phyloP scores from a whole-genome alignment of 208 protist genomes.

The Acanthamoeba lenticulata region DNA sequence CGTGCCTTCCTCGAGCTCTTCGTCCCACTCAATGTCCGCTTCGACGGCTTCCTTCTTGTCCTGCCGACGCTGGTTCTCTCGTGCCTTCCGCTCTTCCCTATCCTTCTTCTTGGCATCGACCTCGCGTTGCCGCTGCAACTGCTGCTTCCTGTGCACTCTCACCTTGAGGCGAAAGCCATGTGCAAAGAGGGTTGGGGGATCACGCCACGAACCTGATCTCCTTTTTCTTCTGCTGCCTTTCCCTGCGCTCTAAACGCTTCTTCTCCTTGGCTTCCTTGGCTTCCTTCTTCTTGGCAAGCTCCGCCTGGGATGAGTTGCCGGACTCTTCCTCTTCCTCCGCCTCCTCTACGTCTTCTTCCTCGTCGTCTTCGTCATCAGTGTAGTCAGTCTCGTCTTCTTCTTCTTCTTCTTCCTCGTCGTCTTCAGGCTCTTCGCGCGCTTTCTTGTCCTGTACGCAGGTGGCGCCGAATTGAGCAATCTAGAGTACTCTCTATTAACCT shows the following conservation, averaged over 20 bases:
- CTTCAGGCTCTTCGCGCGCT: background rate
- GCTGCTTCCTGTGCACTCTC: background rate
- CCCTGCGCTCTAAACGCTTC: background rate
- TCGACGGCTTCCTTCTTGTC: background rate
- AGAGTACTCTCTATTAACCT: too few species aligned
- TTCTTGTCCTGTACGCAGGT: background rate
- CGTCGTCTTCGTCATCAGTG: background rate
- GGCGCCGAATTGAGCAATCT: background rate
- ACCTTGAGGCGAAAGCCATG: too few species aligned
- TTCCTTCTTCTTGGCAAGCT: background rate
- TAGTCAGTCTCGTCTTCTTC: background rate
- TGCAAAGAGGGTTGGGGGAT: too few species aligned
- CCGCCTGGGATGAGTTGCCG: background rate
- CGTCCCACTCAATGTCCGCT: background rate
- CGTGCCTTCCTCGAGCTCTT: background rate
- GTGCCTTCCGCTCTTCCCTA: background rate
- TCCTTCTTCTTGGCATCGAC: slow-evolving; percentile 22
- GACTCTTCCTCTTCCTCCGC: background rate
- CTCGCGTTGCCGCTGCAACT: background rate
- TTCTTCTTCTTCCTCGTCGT: background rate
- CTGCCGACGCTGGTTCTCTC: background rate
- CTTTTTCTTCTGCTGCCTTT: slow-evolving; percentile 13
- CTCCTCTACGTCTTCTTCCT: background rate
- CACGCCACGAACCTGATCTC: background rate
- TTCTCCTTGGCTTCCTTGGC: background rate